Conservation (phyloP, 2,329 filamentous ascomycete species). For the Fusarium globosum region DNA sequence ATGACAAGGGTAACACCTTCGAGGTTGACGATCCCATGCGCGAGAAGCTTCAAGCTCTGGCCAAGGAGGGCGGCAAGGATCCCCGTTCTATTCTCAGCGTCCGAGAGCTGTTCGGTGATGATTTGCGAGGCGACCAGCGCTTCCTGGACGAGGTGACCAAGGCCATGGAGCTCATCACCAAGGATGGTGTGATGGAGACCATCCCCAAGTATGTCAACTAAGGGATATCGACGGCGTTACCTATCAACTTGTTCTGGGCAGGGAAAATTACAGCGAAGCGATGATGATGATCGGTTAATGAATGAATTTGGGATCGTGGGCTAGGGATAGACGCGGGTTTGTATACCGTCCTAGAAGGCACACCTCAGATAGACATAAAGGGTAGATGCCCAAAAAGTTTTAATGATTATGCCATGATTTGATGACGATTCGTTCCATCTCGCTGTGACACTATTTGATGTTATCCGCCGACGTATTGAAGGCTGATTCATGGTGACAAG, state of each 20-base stretch:
- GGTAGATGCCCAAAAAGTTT: constrained; percentile 29
- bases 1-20: constrained; percentile 58
- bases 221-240: neutral
- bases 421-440: neutral
- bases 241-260: neutral
- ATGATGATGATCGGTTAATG: constrained; percentile 20
- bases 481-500: too few species aligned
- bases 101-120: constrained; percentile 62
- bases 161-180: constrained; percentile 59
- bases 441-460: neutral
- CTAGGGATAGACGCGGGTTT: neutral
- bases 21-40: constrained; percentile 61
- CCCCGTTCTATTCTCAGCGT: constrained; percentile 58
- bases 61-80: constrained; percentile 55
- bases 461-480: too few species aligned
- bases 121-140: constrained; percentile 59
- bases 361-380: constrained; percentile 25
- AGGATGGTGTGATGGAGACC: constrained; percentile 61
- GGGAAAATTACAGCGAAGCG: constrained; percentile 21
- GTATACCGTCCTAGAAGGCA: neutral
- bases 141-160: constrained; percentile 59
- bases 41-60: constrained; percentile 59
- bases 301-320: constrained; percentile 18
- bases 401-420: constrained; percentile 32
- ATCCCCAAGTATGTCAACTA: constrained; percentile 59